Evolutionary conservation across 2,329 filamentous ascomycete genomes (phyloP), one percentile per base, ranked within the genome.

Genomic region (Aspergillus alliaceus): DNA sequence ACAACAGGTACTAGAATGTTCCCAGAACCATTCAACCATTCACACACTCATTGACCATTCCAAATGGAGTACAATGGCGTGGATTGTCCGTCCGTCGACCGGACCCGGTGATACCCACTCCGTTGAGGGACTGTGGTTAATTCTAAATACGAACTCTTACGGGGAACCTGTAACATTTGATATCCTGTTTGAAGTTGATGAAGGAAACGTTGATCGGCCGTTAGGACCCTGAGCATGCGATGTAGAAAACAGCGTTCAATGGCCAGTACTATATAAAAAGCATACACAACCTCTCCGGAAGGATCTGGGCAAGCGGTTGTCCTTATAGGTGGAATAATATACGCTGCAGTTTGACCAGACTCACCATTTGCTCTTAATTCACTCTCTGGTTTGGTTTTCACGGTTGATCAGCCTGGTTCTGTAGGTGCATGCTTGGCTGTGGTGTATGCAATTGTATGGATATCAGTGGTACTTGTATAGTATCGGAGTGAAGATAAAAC

Each of bases 401-500:
- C 18, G 12, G 44, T 31, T 32, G 6, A 48, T 32, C 18, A 48
- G 27, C 12, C 25, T 3, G 9, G 2, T 32, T 29, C 6, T 7
- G 14, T 40, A 29, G 22, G n/a, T n/a, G n/a, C n/a, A 22, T 4
- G 15, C 22, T 42, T 42, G 40, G 20, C 29, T n/a, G 15, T 3
- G 14, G 22, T 15, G 24, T 31, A 32, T 40, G 53, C 25, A 51
- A 39, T 48, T 46, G 37, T 31, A 47, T 42, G 24, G n/a, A n/a
- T n/a, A n/a, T n/a, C n/a, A n/a, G n/a, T n/a, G n/a, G n/a, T n/a
- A n/a, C n/a, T n/a, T n/a, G n/a, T n/a, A n/a, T 51, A 34, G 42
- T 51, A 32, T 40, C 49, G 42, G 57, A 50, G 55, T 37, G n/a
- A 29, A 32, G 25, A 22, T 31, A n/a, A n/a, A n/a, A n/a, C n/a